Percentiles rank a stretch among this genome's conserved stretches.
Conservation (phyloP, 1,139 yeast genomes). For the Taiozyma onychis region DNA sequence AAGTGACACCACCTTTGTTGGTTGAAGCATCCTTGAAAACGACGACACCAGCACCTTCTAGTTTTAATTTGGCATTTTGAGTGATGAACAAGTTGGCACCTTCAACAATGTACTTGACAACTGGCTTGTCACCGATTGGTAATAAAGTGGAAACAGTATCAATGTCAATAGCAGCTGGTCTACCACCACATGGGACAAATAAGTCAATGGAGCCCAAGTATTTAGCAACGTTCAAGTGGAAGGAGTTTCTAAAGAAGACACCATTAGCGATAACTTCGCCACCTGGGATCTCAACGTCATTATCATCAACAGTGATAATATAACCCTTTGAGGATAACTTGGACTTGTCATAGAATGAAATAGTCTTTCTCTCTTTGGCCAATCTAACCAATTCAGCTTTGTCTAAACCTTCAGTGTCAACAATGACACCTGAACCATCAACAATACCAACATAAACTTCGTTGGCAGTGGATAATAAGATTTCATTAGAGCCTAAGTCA, state of each 20-base stretch:
- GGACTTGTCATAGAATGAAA: slow-evolving; percentile 60
- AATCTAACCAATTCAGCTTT: slow-evolving; percentile 71
- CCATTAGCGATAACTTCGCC: slow-evolving; percentile 79
- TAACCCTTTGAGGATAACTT: slow-evolving; percentile 74
- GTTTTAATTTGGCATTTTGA: slow-evolving; percentile 82
- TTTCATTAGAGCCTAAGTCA: slow-evolving; percentile 94
- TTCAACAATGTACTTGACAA: slow-evolving; percentile 87
- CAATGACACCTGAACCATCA: slow-evolving; percentile 94
- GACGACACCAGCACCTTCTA: slow-evolving; percentile 83
- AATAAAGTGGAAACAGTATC: slow-evolving; percentile 72
- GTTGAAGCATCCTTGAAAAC: slow-evolving; percentile 95
- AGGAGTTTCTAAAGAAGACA: slow-evolving; percentile 84
- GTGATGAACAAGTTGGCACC: slow-evolving; percentile 96
- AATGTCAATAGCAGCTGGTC: slow-evolving; percentile 94
- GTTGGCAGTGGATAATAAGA: slow-evolving; percentile 64
- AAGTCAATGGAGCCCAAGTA: slow-evolving; percentile 66
- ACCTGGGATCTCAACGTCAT: slow-evolving; percentile 69
- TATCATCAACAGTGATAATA: slow-evolving; percentile 80
- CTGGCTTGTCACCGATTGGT: slow-evolving; percentile 66
- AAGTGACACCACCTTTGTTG: slow-evolving; percentile 98
- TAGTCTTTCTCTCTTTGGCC: slow-evolving; percentile 75
- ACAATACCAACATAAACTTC: slow-evolving; percentile 86
- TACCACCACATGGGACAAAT: slow-evolving; percentile 98
- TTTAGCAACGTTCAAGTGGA: slow-evolving; percentile 72
- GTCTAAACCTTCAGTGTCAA: slow-evolving; percentile 86